Evolutionary conservation across 257 asterid species (phyloP).

Genomic region (Paulownia fortunei): DNA sequence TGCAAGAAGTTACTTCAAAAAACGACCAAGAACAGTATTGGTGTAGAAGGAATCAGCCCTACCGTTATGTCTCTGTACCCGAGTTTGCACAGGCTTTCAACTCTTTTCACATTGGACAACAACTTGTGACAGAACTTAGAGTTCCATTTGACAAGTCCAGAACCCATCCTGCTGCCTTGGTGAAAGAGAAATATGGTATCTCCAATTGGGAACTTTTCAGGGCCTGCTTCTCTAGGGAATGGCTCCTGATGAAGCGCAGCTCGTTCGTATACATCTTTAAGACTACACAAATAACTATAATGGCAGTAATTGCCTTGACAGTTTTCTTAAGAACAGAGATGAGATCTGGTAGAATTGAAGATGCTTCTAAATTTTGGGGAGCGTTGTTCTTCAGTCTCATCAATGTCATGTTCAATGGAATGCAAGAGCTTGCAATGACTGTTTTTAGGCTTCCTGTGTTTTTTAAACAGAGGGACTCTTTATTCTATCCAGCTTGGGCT

Average conservation of each 20-base stretch:
- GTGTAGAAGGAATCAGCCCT: conserved; percentile 55
- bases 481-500: conserved; percentile 66
- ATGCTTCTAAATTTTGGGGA: conserved; percentile 58
- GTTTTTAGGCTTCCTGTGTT: conserved; percentile 70
- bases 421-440: conserved; percentile 66
- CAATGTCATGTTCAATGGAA: conserved; percentile 64
- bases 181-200: conserved; percentile 59
- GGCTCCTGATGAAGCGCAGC: conserved; percentile 66
- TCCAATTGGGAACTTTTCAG: conserved; percentile 63
- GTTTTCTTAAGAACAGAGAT: conserved; percentile 56
- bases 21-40: conserved; percentile 83
- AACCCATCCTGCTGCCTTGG: conserved; percentile 71
- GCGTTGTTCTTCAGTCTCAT: conserved; percentile 61
- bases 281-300: too few species aligned
- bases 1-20: conserved; percentile 86
- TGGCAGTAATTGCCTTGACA: conserved; percentile 62
- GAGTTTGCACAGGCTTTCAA: conserved; percentile 71
- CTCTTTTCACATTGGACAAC: conserved; percentile 58
- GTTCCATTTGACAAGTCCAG: conserved; percentile 65
- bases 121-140: conserved; percentile 56
- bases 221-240: conserved; percentile 71
- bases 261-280: conserved; percentile 66
- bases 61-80: conserved; percentile 48
- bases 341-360: conserved; percentile 51
- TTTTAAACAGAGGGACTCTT: conserved; percentile 72